Conservation (phyloP, 1,139 yeast species). For the Sugiyamaella sp. region DNA sequence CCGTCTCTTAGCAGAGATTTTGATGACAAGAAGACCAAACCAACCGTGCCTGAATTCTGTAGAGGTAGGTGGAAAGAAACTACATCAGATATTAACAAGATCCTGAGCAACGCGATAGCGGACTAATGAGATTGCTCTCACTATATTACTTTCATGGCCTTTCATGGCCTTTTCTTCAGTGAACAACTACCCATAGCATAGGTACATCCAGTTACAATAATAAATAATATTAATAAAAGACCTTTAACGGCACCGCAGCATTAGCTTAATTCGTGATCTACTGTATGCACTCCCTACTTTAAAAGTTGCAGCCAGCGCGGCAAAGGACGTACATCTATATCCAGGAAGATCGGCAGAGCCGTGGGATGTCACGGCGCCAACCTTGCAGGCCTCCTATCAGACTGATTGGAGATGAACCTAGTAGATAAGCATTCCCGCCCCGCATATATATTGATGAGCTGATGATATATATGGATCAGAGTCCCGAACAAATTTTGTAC, state of each 20-base stretch:
- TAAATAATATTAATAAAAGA: neutral
- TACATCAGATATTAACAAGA: constrained; percentile 9
- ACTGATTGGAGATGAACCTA: neutral
- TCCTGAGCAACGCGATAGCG: neutral
- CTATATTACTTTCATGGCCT: no score
- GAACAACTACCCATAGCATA: no score
- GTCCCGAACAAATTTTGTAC: neutral
- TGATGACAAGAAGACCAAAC: neutral
- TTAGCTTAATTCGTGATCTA: constrained; percentile 5
- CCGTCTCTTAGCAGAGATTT: constrained; percentile 14
- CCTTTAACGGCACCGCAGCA: neutral
- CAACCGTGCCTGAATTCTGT: neutral
- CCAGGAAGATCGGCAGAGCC: constrained; percentile 2
- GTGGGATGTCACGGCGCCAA: constrained; percentile 6
- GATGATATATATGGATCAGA: neutral
- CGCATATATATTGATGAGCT: neutral
- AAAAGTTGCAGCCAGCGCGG: neutral
- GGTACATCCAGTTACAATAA: no score
- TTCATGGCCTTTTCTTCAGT: no score
- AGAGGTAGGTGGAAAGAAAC: constrained; percentile 14
- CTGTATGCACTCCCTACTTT: neutral
- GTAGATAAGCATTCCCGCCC: constrained; percentile 6
- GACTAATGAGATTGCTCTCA: neutral
- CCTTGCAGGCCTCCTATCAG: constrained; percentile 1
- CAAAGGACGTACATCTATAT: neutral